Percentiles rank a stretch among this genome's conserved stretches.
Evolutionary conservation across 345 rosid species (phyloP).

Genomic region (Eucalyptus viminalis): DNA sequence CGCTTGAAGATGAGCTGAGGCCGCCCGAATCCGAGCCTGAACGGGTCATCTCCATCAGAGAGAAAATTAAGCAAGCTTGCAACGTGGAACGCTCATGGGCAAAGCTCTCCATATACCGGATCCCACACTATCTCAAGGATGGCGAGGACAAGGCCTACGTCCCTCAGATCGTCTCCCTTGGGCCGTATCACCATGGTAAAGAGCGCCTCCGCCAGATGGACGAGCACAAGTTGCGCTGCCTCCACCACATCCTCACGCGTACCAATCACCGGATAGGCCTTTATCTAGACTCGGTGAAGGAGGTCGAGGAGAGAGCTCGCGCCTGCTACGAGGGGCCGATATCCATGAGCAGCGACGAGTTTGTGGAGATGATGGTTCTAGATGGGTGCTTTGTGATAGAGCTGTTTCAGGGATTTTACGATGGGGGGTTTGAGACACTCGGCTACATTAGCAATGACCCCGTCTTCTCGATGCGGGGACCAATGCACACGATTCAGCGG

Average conservation of each 20-base stretch:
- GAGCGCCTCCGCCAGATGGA: constrained; percentile 54
- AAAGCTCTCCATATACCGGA: constrained; percentile 34
- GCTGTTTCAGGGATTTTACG: constrained; percentile 52
- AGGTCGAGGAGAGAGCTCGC: constrained; percentile 55
- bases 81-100: constrained; percentile 47
- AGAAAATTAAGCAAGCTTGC: constrained; percentile 46
- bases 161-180: constrained; percentile 70
- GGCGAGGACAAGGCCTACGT: constrained; percentile 58
- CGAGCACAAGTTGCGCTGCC: constrained; percentile 71
- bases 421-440: constrained; percentile 43
- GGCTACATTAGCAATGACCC: constrained; percentile 74
- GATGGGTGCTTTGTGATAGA: constrained; percentile 78
- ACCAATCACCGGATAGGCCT: constrained; percentile 1
- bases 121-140: constrained; percentile 41
- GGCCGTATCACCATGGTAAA: constrained; percentile 76
- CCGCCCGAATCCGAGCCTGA: constrained; percentile 18
- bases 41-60: constrained; percentile 56
- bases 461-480: constrained; percentile 65
- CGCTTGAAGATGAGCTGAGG: too few relatives aligned
- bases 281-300: constrained; percentile 51
- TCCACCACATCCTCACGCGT: constrained; percentile 17
- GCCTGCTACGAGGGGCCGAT: constrained; percentile 56
- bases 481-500: constrained; percentile 73
- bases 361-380: constrained; percentile 70
- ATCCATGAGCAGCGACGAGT: constrained; percentile 41